Base-by-base conservation (phyloP, 768 basidiomycete species). In the Pleurotus tuoliensis region DNA sequence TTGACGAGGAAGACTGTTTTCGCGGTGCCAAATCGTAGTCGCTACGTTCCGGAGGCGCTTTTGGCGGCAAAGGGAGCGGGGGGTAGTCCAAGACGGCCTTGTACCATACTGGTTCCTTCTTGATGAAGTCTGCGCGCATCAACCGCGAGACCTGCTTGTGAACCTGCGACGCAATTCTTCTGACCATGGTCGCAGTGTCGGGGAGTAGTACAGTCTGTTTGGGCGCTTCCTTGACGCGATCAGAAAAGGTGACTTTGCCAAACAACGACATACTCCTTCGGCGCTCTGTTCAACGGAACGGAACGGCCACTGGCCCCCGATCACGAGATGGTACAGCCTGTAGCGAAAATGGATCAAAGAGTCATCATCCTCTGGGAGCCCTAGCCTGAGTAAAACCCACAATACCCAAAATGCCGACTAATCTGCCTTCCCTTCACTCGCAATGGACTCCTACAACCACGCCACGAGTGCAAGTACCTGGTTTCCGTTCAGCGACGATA, bases 91-190 rank as follows among this genome's bases (percentile, higher is more conserved):
- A 81, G 37, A 94, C 92, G 30, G 94, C 86, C 59, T 87, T 78
- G 65, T 82, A 92, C 94, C 94, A 96, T 47, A 78, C 78, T 55
- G 94, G 94, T 66, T 86, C 82, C 13, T 76, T 68, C 63, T 78
- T 76, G 41, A 92, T 71, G 63, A 81, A 81, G 47, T 81, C 75
- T 45, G 80, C 83, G 39, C 83, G 83, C 69, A 93, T 79, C 45
- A 96, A 78, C 58, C 94, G 87, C 27, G 90, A 86, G 46, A 88
- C 87, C 57, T 91, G 87, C 71, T 90, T 84, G 73, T 94, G 94
- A 20, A 96, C 94, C 68, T 96, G 92, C 58, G 82, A 83, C 34
- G 94, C 88, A 63, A 95, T 80, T 63, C 90, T 78, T 58, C 91
- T 83, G 38, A 87, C 87, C 90, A 92, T 92, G 30, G 46, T 45